Evolutionary conservation across 352 stramenopile species (phyloP).

Genomic region (Globisporangium emineosum): DNA sequence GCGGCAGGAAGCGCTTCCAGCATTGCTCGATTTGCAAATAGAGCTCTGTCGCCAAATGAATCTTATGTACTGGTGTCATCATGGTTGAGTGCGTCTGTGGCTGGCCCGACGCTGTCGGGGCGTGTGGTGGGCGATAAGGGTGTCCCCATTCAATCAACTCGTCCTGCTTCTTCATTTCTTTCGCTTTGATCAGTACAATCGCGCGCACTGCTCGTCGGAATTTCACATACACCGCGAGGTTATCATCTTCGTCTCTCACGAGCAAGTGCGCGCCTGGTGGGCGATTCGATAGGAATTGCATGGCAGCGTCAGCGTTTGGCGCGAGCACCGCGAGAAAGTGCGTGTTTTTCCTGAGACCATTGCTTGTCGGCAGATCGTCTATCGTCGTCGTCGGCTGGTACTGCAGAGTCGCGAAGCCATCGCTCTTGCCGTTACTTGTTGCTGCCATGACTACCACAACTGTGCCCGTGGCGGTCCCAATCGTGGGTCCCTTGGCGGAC

Average conservation of each 20-base stretch:
- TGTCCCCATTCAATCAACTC: slow-evolving; percentile 35
- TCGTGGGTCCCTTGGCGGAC: slow-evolving; percentile 8
- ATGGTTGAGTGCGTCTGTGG: slow-evolving; percentile 28
- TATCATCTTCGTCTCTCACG: slow-evolving; percentile 36
- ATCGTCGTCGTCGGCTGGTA: background rate
- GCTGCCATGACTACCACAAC: slow-evolving; percentile 11
- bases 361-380: background rate
- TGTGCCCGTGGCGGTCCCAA: slow-evolving; percentile 3
- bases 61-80: slow-evolving; percentile 45
- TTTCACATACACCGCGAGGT: slow-evolving; percentile 53
- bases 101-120: background rate
- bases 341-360: background rate
- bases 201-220: slow-evolving; percentile 43
- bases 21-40: slow-evolving; percentile 46
- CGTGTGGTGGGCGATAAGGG: slow-evolving; percentile 2
- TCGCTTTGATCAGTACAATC: slow-evolving; percentile 42
- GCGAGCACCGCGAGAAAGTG: slow-evolving; percentile 55
- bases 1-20: slow-evolving; percentile 54
- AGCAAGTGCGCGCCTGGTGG: slow-evolving; percentile 47
- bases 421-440: background rate
- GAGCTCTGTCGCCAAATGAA: slow-evolving; percentile 25
- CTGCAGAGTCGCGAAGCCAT: slow-evolving; percentile 4
- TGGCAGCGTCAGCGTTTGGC: slow-evolving; percentile 33
- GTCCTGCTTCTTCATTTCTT: slow-evolving; percentile 41
- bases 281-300: slow-evolving; percentile 38